These are phyloP conservation scores for Nothophaeocryptopus gaeumannii DNA, from an alignment of 2,329 filamentous ascomycete genomes.

Conservation along the genomic window DNA sequence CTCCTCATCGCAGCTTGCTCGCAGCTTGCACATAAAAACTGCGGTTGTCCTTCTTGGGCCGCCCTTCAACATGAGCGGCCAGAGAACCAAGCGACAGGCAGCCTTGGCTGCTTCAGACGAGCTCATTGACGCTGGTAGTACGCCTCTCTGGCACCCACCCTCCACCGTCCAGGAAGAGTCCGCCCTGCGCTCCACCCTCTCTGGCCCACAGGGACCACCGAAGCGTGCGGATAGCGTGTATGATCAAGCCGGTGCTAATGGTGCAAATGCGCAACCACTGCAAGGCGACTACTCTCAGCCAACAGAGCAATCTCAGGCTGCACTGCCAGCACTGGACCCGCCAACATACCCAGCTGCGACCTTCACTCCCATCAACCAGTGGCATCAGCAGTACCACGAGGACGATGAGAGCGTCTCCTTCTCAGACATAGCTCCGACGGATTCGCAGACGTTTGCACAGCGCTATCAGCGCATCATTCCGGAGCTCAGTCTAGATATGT, in stretches of 20 bases:
- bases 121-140: constrained; percentile 9
- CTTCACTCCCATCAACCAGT: constrained; percentile 8
- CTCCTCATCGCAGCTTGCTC: no score
- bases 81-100: no score
- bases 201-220: background rate
- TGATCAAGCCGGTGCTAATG: background rate
- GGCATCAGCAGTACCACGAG: background rate
- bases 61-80: no score
- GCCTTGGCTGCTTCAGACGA: no score
- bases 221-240: background rate
- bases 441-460: constrained; percentile 8
- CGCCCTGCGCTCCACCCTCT: constrained; percentile 8
- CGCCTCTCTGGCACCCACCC: constrained; percentile 4
- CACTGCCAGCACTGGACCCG: background rate
- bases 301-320: no score
- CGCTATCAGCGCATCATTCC: constrained; percentile 8
- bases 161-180: constrained; percentile 8
- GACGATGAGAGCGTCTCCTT: no score
- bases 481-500: constrained; percentile 14
- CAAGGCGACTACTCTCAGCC: no score
- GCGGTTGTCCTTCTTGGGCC: no score
- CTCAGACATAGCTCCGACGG: background rate
- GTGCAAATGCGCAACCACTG: background rate
- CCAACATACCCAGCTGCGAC: background rate
- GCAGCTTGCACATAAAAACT: no score